These are phyloP conservation scores for Salix suchowensis DNA, from an alignment of 345 rosid genomes.

Conservation along the genomic window DNA sequence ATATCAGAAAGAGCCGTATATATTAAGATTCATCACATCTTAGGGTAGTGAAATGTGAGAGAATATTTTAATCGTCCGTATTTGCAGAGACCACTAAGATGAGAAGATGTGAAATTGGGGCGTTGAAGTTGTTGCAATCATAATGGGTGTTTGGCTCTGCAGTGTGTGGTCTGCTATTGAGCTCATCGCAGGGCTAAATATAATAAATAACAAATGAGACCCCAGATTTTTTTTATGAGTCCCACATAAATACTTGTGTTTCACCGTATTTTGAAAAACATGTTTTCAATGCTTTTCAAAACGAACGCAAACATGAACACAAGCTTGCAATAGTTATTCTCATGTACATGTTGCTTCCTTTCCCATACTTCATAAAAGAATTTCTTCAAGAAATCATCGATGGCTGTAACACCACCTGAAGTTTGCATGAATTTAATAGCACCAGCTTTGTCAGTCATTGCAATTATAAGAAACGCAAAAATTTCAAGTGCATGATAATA, in stretches of 20 bases:
- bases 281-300: too few relatives aligned
- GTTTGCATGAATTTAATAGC: too few relatives aligned
- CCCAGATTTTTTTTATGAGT: too few relatives aligned
- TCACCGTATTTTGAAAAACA: too few relatives aligned
- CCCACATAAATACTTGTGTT: too few relatives aligned
- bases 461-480: too few relatives aligned
- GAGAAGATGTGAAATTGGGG: background rate
- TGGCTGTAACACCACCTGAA: conserved; percentile 71
- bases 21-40: background rate
- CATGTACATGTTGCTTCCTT: conserved; percentile 51
- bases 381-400: conserved; percentile 58
- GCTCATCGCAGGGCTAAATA: too few relatives aligned
- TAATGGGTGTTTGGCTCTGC: too few relatives aligned
- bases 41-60: background rate
- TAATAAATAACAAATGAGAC: too few relatives aligned
- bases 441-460: too few relatives aligned
- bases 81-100: background rate
- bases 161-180: accelerated
- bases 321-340: conserved; percentile 64
- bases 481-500: too few relatives aligned
- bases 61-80: background rate
- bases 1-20: background rate
- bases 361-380: conserved; percentile 61
- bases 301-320: too few relatives aligned
- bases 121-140: background rate